phyloP scores from a whole-genome alignment of 176 grass and related monocot genomes.

The Triticum timopheevii region DNA sequence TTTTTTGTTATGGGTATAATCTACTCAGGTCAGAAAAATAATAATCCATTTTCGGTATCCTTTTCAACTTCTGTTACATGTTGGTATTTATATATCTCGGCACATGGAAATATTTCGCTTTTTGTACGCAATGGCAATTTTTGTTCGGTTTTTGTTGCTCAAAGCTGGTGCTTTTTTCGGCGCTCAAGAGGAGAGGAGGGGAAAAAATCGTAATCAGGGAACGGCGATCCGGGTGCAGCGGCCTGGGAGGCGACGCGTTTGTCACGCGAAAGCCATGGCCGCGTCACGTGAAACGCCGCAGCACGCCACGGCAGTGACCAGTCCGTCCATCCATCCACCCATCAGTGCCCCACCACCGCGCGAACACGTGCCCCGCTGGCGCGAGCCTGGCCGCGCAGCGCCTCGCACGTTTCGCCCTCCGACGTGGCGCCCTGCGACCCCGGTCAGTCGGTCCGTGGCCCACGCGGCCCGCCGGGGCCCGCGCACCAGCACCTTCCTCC shows the following conservation, averaged over 20 bases:
- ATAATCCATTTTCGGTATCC: too few species aligned
- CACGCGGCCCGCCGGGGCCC: not conserved
- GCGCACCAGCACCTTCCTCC: not conserved
- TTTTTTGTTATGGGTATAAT: too few species aligned
- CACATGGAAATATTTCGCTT: too few species aligned
- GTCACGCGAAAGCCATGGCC: not conserved
- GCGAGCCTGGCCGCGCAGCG: not conserved
- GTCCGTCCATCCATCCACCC: not conserved
- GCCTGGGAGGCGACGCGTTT: not conserved
- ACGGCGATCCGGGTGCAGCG: too few species aligned
- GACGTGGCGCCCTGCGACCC: not conserved
- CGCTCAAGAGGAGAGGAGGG: too few species aligned
- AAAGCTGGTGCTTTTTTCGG: too few species aligned
- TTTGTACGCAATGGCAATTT: too few species aligned
- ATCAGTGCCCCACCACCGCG: not conserved
- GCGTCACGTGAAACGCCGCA: not conserved
- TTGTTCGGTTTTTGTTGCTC: too few species aligned
- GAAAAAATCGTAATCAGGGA: too few species aligned
- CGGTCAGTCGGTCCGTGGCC: not conserved
- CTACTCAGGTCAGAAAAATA: too few species aligned
- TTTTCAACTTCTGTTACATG: too few species aligned
- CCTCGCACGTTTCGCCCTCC: not conserved
- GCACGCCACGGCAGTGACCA: not conserved
- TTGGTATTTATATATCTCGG: too few species aligned
- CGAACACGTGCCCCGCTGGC: not conserved